Conservation (phyloP, 176 grass and related monocot species). For the Eragrostis nindensis region DNA sequence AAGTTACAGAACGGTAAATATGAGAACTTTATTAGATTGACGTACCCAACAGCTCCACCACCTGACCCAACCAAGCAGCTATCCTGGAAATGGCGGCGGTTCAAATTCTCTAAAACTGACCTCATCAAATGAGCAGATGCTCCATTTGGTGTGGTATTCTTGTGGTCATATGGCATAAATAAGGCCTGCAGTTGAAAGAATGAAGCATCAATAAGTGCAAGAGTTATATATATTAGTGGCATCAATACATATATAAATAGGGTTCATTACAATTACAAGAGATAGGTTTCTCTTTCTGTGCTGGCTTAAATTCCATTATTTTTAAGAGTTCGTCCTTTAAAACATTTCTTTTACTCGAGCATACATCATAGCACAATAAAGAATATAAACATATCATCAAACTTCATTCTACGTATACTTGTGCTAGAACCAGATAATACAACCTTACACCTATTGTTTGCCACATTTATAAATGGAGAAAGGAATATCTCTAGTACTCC, state of each 20-base stretch:
- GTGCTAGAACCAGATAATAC: background rate
- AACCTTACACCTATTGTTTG: background rate
- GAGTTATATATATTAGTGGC: background rate
- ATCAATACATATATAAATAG: constrained; percentile 9
- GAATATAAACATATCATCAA: background rate
- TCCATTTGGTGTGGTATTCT: constrained; percentile 83
- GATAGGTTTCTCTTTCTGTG: background rate
- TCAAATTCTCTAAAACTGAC: constrained; percentile 81
- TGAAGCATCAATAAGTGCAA: background rate
- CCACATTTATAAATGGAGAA: background rate
- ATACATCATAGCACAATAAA: background rate
- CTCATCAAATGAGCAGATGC: constrained; percentile 70
- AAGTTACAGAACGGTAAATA: background rate
- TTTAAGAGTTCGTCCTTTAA: background rate
- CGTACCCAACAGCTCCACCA: constrained; percentile 93
- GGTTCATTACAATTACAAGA: background rate
- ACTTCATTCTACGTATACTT: background rate
- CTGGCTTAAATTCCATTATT: background rate
- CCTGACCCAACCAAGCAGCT: constrained; percentile 94
- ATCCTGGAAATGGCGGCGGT: constrained; percentile 80
- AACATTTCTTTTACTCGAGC: background rate
- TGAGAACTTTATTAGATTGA: constrained; percentile 13
- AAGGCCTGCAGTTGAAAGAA: constrained; percentile 68
- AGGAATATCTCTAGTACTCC: background rate
- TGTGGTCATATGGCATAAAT: constrained; percentile 99